Conservation (phyloP, 2,329 filamentous ascomycete species). For the Xylaria sp. region DNA sequence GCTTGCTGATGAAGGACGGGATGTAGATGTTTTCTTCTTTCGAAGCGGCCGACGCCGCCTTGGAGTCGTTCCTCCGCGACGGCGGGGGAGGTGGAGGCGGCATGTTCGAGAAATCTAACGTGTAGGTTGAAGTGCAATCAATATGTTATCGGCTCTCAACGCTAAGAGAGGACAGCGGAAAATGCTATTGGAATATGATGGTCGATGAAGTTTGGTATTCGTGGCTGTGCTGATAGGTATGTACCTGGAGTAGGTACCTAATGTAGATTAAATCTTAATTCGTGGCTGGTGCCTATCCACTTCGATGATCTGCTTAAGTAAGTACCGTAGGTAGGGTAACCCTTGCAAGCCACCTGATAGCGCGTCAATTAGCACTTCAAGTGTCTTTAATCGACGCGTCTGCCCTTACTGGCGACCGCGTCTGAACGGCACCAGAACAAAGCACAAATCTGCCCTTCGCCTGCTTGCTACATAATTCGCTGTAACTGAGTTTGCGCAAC, state of each 20-base stretch:
- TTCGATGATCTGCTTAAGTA: too few species aligned
- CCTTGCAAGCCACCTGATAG: slow-evolving; percentile 17
- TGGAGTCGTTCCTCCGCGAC: slow-evolving; percentile 36
- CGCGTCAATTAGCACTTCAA: slow-evolving; percentile 11
- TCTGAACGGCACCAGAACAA: background rate
- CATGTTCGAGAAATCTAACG: slow-evolving; percentile 5
- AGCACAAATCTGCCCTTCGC: background rate
- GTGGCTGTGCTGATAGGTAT: background rate
- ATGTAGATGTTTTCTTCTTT: slow-evolving; percentile 99
- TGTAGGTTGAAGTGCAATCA: too few species aligned
- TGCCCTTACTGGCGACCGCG: background rate
- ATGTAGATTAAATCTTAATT: background rate
- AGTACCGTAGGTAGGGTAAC: background rate
- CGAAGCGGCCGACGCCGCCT: slow-evolving; percentile 47
- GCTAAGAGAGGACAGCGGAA: too few species aligned
- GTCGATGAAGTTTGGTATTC: background rate
- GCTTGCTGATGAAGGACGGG: slow-evolving; percentile 95
- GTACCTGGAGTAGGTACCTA: too few species aligned
- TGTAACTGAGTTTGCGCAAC: background rate
- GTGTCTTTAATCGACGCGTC: slow-evolving; percentile 19
- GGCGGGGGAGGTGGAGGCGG: slow-evolving; percentile 43
- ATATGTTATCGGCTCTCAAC: too few species aligned
- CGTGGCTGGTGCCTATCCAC: background rate
- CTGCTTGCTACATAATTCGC: background rate
- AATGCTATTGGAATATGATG: background rate